phyloP scores from a whole-genome alignment of 2,329 filamentous ascomycete species.

The Ustilaginoidea virens region DNA sequence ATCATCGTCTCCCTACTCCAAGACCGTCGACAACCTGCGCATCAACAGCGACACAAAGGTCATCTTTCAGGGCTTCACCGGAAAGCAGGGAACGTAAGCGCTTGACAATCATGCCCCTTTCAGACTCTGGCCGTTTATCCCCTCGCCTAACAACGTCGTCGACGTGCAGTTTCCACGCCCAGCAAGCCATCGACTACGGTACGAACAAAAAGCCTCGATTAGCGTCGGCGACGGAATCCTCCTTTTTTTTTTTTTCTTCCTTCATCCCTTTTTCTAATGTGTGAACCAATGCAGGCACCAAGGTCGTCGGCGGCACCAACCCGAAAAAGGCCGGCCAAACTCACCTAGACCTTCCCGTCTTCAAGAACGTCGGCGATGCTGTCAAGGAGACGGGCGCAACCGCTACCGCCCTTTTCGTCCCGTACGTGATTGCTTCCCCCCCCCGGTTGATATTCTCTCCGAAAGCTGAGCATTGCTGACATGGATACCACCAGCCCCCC shows the following conservation, averaged over 20 bases:
- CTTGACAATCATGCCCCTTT: neutral
- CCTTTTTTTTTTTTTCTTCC: too few relatives aligned
- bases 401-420: constrained; percentile 91
- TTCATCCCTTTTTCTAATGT: too few relatives aligned
- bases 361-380: constrained; percentile 75
- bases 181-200: constrained; percentile 98
- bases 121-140: too few relatives aligned
- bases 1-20: constrained; percentile 49
- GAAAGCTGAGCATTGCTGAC: constrained; percentile 5
- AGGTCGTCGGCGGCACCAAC: constrained; percentile 96
- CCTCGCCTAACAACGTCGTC: too few relatives aligned
- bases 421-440: constrained; percentile 38
- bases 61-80: constrained; percentile 93
- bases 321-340: constrained; percentile 91
- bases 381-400: constrained; percentile 82
- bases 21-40: constrained; percentile 72
- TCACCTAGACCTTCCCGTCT: constrained; percentile 87
- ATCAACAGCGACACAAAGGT: constrained; percentile 91
- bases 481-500: constrained; percentile 52
- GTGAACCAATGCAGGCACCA: constrained; percentile 50
- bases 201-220: constrained; percentile 20
- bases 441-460: neutral
- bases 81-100: constrained; percentile 85
- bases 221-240: neutral
- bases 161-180: constrained; percentile 70